phyloP scores from a whole-genome alignment of 805 yeast species.

The Saccharomycopsis sp. region DNA sequence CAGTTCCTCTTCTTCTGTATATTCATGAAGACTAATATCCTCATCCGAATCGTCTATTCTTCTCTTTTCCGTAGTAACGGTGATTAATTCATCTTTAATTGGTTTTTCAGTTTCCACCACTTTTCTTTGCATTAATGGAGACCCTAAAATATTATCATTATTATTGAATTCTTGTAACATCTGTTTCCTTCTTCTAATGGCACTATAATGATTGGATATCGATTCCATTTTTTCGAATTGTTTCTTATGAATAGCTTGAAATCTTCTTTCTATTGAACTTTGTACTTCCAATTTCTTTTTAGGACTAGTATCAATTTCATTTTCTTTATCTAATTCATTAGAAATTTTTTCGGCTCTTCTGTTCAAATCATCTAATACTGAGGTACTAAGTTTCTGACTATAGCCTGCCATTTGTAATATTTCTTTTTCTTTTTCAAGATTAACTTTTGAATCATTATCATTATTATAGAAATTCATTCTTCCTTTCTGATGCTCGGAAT shows the following conservation, averaged over 20 bases:
- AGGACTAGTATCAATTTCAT: neutral
- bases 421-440: constrained; percentile 28
- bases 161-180: constrained; percentile 2
- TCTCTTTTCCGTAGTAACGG: constrained; percentile 6
- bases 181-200: constrained; percentile 18
- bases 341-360: constrained; percentile 26
- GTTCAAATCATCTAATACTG: constrained; percentile 29
- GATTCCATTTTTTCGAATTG: constrained; percentile 34
- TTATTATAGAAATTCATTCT: too few relatives aligned
- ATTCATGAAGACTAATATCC: constrained; percentile 2
- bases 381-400: constrained; percentile 29
- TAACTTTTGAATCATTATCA: constrained; percentile 7
- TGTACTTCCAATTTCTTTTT: neutral
- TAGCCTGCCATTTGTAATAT: constrained; percentile 30
- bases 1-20: neutral
- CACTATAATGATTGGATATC: constrained; percentile 30
- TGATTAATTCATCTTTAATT: neutral
- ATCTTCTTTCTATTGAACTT: constrained; percentile 24
- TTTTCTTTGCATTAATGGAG: neutral
- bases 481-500: too few relatives aligned
- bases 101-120: neutral
- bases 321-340: constrained; percentile 2
- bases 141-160: neutral
- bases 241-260: constrained; percentile 26
- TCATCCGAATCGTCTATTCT: too few relatives aligned